These are phyloP conservation scores for Mycocentrospora acerina DNA, from an alignment of 2,329 filamentous ascomycete genomes.

Conservation along the genomic window DNA sequence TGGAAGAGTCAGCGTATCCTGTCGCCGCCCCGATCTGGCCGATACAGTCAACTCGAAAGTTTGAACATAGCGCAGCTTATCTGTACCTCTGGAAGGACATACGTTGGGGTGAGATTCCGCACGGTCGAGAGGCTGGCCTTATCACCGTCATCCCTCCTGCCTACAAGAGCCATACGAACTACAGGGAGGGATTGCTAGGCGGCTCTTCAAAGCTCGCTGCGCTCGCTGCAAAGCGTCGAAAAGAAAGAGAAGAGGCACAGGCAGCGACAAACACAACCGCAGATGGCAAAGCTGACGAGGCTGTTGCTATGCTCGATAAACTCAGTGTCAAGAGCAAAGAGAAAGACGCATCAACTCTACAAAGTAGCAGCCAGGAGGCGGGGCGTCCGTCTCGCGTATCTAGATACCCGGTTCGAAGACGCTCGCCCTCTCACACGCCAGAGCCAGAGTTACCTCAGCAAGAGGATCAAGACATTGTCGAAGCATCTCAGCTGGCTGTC, in stretches of 20 bases:
- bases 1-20: constrained; percentile 15
- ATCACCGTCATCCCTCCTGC: constrained; percentile 61
- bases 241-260: constrained; percentile 70
- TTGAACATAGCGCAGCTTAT: constrained; percentile 35
- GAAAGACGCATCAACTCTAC: neutral
- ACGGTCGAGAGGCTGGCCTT: constrained; percentile 58
- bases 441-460: constrained; percentile 17
- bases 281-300: constrained; percentile 29
- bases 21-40: constrained; percentile 21
- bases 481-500: constrained; percentile 21
- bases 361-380: constrained; percentile 1
- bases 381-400: constrained; percentile 11
- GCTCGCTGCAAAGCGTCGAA: constrained; percentile 81
- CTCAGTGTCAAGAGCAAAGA: constrained; percentile 37
- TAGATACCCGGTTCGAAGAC: constrained; percentile 34
- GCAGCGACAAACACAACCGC: constrained; percentile 17
- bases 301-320: constrained; percentile 48
- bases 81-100: constrained; percentile 74
- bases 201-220: constrained; percentile 87
- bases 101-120: constrained; percentile 78
- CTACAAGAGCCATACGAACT: constrained; percentile 33
- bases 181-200: constrained; percentile 71
- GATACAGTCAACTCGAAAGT: constrained; percentile 15
- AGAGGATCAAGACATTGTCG: constrained; percentile 12
- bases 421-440: constrained; percentile 26